Conservation (phyloP, 352 stramenopile species). For the Blastocystis sp. region DNA sequence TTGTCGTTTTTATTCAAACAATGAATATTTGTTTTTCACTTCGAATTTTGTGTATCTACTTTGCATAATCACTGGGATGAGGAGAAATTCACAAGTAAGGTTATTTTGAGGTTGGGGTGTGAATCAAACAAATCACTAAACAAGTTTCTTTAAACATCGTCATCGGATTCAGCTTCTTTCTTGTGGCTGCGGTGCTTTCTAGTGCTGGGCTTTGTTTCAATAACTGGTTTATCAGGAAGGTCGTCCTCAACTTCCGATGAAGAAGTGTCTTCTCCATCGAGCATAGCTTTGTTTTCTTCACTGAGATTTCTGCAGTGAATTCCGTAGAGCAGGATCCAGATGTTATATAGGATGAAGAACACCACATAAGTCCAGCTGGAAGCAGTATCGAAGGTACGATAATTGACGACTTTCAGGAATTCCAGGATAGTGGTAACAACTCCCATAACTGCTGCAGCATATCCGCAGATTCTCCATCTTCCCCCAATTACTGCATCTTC, state of each 20-base stretch:
- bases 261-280: neutral
- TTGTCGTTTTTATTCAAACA: too few species aligned
- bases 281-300: neutral
- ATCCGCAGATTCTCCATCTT: conserved; percentile 26
- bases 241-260: neutral
- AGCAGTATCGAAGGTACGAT: neutral
- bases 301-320: conserved; percentile 2
- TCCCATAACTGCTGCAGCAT: neutral
- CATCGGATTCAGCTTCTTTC: neutral
- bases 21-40: too few species aligned
- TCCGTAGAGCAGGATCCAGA: conserved; percentile 8
- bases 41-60: too few species aligned
- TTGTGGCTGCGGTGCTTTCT: neutral
- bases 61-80: too few species aligned
- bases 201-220: neutral
- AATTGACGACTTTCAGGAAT: conserved; percentile 32
- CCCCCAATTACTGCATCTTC: neutral
- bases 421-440: neutral
- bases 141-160: conserved; percentile 19
- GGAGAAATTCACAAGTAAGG: neutral
- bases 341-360: conserved; percentile 38
- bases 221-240: neutral
- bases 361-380: conserved; percentile 17
- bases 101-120: neutral
- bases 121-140: neutral